Conservation (phyloP, 495 filamentous ascomycete genomes). For the Xylaria nigripes region DNA sequence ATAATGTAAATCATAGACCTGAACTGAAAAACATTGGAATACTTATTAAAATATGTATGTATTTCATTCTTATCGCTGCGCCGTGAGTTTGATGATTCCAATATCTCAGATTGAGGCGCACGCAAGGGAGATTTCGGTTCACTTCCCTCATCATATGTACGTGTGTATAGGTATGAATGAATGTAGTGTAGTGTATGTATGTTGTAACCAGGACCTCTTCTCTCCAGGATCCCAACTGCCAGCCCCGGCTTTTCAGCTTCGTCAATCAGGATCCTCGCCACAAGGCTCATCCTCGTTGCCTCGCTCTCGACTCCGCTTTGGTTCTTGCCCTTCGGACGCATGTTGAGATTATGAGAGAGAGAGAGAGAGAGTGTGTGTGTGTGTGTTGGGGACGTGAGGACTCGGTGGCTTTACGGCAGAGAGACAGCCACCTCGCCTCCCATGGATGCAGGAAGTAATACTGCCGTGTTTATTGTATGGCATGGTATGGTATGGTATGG, state of each 20-base stretch:
- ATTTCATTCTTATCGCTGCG: background rate
- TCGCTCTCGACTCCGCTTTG: background rate
- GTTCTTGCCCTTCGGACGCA: too few species aligned
- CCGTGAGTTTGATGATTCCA: background rate
- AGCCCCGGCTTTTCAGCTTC: background rate
- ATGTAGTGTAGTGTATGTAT: too few species aligned
- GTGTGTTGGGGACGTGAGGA: too few species aligned
- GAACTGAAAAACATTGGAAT: background rate
- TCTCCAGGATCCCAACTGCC: background rate
- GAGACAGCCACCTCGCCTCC: background rate
- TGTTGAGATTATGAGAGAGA: too few species aligned
- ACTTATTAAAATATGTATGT: background rate
- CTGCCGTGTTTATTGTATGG: too few species aligned
- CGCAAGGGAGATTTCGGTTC: background rate
- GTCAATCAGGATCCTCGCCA: background rate
- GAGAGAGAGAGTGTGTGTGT: background rate
- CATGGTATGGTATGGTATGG: too few species aligned
- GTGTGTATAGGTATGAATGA: too few species aligned
- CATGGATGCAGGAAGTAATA: background rate
- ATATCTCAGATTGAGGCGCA: background rate
- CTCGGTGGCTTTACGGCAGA: background rate
- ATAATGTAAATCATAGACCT: too few species aligned
- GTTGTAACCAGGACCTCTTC: too few species aligned
- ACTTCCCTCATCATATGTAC: too few species aligned
- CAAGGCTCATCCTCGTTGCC: background rate